Evolutionary conservation across 2,329 filamentous ascomycete genomes (phyloP).

Genomic region (Celoporthe dispersa): DNA sequence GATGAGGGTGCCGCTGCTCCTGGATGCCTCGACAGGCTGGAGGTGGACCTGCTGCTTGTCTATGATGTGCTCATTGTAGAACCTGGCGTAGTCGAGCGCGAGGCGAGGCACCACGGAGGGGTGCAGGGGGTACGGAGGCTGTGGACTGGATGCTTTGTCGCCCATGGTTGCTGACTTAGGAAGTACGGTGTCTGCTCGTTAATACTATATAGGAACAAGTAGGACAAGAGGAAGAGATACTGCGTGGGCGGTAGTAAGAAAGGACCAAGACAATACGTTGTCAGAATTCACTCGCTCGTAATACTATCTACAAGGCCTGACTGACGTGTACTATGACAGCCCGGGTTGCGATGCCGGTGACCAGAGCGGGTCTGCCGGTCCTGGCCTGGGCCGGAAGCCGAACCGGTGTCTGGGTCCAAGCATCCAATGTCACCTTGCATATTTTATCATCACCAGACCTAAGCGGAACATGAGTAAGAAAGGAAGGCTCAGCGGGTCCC

Average conservation of each 20-base stretch:
- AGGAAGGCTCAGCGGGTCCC: neutral
- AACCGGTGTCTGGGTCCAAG: neutral
- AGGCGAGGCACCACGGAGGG: constrained; percentile 49
- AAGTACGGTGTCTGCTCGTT: neutral
- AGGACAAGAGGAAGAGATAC: no score
- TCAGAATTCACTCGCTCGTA: constrained; percentile 2
- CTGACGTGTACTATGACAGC: neutral
- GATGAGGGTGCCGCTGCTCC: constrained; percentile 55
- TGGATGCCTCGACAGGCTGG: constrained; percentile 56
- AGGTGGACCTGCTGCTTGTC: constrained; percentile 58
- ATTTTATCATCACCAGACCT: neutral
- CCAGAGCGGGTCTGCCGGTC: constrained; percentile 5
- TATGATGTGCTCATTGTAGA: constrained; percentile 56
- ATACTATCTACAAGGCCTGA: neutral
- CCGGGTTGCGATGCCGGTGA: neutral
- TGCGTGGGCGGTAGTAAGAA: no score
- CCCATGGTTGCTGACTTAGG: constrained; percentile 15
- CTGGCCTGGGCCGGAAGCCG: neutral
- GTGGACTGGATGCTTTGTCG: constrained; percentile 11
- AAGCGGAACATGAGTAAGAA: neutral
- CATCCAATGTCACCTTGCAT: neutral
- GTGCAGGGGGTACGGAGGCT: constrained; percentile 50
- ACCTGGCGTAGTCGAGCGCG: constrained; percentile 54
- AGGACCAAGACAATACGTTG: neutral
- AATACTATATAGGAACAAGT: no score